Percentiles rank a stretch among this genome's conserved stretches.
phyloP scores from a whole-genome alignment of 1,284 basidiomycete genomes.

The Tilletia indica region DNA sequence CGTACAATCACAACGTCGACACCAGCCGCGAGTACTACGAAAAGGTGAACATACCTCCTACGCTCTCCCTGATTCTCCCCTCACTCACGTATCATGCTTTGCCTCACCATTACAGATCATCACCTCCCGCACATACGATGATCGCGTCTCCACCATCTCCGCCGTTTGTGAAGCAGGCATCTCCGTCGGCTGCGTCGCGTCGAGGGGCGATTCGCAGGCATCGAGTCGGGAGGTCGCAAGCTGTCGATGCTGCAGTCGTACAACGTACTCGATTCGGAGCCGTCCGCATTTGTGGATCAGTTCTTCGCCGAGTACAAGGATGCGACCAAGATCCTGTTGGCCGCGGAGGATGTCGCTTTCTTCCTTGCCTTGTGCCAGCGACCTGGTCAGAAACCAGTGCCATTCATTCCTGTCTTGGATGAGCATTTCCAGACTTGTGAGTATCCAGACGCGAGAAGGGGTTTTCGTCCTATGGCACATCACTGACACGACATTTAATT shows the following conservation, averaged over 20 bases:
- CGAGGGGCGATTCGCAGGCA: constrained; percentile 74
- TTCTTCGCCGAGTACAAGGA: constrained; percentile 83
- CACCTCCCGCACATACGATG: too few species aligned
- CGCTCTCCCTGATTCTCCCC: too few species aligned
- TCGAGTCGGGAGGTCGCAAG: constrained; percentile 43
- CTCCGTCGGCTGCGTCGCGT: constrained; percentile 84
- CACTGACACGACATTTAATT: too few species aligned
- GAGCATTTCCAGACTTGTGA: constrained; percentile 78
- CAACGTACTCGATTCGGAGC: constrained; percentile 76
- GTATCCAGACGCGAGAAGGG: too few species aligned
- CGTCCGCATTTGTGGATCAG: constrained; percentile 67
- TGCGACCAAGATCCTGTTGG: constrained; percentile 79
- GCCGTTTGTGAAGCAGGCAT: constrained; percentile 92
- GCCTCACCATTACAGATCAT: too few species aligned
- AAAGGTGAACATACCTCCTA: too few species aligned
- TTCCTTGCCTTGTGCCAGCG: constrained; percentile 93
- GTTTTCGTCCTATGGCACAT: too few species aligned
- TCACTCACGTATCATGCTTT: constrained; percentile 90
- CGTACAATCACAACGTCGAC: too few species aligned
- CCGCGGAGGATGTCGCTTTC: constrained; percentile 91
- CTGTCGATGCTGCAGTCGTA: constrained; percentile 68
- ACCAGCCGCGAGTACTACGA: too few species aligned
- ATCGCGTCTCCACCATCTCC: constrained; percentile 81
- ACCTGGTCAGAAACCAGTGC: constrained; percentile 94
- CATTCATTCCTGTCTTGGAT: constrained; percentile 97